Base-by-base conservation (phyloP, 805 yeast genomes). In the Candida manassasensis region DNA sequence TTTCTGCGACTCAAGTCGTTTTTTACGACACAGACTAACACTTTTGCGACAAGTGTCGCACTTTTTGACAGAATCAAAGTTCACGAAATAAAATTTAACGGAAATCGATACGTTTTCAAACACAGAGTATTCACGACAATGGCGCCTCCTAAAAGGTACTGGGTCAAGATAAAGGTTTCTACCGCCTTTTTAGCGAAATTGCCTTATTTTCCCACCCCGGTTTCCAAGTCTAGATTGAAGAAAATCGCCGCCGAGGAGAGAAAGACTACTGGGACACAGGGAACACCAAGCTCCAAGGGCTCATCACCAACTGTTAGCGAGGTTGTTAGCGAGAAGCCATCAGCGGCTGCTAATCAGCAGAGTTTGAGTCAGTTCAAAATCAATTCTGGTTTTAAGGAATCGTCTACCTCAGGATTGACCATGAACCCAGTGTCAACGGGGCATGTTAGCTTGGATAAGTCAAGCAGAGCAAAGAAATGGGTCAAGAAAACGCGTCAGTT, bases 351-450 rank as follows among this genome's bases (percentile, higher is more conserved):
- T 22, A 34, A 19, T 32, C 25, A 21, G n/a, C 26, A 21, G n/a
- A 34, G 36, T 14, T 39, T 39, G 24, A 45, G 49, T 34, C 48
- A 47, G 39, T 44, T 52, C 37, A 53, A 58, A 31, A 61, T 62
- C 45, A 64, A 63, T 39, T 55, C 64, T 4, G 70, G 69, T 2
- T 49, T 60, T 26, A 65, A 65, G 42, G 70, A 63, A 35, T 43
- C 55, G 37, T 58, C 67, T n/a, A 62, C 70, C 0, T 58, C 70
- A 0, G 70, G 71, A 0, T 52, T 65, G 33, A 52, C 66, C 3
- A 57, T 65, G 59, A 62, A 62, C 37, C 49, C 57, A 32, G 52
- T 59, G 11, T 47, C 46, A 12, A 50, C 49, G 28, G 52, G 50
- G 2, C 42, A 41, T 10, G 59, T 54, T 34, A 39, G 48, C 0